Percentiles rank a stretch among this genome's conserved stretches.
Conservation (phyloP, 2,329 filamentous ascomycete species). For the Alternaria metachromatica region DNA sequence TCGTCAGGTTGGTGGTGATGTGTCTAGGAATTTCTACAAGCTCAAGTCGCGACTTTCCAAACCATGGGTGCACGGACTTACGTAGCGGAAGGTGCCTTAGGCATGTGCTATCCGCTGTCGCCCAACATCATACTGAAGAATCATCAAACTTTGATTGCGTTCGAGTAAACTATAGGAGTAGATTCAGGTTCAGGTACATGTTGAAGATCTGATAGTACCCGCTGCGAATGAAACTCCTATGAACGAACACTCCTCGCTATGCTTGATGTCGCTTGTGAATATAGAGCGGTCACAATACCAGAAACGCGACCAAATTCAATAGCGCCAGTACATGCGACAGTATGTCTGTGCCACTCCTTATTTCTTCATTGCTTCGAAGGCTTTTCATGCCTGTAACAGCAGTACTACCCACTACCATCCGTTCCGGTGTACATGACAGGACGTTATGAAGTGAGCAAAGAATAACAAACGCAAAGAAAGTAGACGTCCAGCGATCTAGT, state of each 20-base stretch:
- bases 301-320: background rate
- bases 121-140: background rate
- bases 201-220: background rate
- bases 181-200: background rate
- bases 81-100: background rate
- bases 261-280: slow-evolving; percentile 18
- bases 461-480: background rate
- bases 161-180: too few species aligned
- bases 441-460: background rate
- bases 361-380: background rate
- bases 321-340: slow-evolving; percentile 17
- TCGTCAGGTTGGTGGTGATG: background rate
- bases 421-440: background rate
- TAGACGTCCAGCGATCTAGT: slow-evolving; percentile 3
- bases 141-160: background rate
- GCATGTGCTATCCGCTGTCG: background rate
- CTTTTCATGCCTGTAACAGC: background rate
- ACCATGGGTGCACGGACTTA: slow-evolving; percentile 12
- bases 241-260: slow-evolving; percentile 37
- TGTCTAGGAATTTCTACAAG: background rate
- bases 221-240: background rate
- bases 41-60: slow-evolving; percentile 7
- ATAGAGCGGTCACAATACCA: background rate
- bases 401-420: background rate
- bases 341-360: background rate